Evolutionary conservation across 768 basidiomycete genomes (phyloP).

Genomic region (Tulasnella sp.): DNA sequence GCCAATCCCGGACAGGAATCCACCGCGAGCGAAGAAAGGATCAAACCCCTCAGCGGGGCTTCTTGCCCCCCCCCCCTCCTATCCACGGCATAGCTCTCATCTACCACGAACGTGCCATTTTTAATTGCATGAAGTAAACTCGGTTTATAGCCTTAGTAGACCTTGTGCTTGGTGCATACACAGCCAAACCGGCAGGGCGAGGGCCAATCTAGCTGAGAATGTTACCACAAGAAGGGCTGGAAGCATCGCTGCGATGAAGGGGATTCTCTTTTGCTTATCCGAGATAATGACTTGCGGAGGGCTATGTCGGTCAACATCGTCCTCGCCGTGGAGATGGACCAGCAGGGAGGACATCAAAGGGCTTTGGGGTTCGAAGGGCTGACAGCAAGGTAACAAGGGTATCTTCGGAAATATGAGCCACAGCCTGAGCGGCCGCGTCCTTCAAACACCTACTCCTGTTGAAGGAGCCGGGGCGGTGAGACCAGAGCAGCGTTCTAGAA

Average conservation of each 20-base stretch:
- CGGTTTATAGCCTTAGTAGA: not conserved
- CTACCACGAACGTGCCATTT: not conserved
- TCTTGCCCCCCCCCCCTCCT: not conserved
- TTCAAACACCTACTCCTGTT: no score
- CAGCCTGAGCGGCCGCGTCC: no score
- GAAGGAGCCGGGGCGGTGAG: no score
- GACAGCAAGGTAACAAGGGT: no score
- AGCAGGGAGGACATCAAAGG: no score
- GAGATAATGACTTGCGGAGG: not conserved
- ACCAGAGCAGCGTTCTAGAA: no score
- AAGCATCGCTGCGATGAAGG: not conserved
- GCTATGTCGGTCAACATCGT: no score
- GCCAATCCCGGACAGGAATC: not conserved
- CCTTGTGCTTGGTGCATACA: not conserved
- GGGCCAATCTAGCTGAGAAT: not conserved
- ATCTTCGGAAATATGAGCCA: no score
- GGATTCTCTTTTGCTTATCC: not conserved
- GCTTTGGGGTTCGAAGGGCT: no score
- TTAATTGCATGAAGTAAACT: not conserved
- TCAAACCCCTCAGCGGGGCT: not conserved
- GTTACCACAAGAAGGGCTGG: not conserved
- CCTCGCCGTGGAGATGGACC: no score
- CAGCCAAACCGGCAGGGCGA: not conserved
- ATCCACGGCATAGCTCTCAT: not conserved
- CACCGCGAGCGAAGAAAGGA: not conserved